Evolutionary conservation across 805 yeast genomes (phyloP).

Genomic region (Starmerella stigmatis): DNA sequence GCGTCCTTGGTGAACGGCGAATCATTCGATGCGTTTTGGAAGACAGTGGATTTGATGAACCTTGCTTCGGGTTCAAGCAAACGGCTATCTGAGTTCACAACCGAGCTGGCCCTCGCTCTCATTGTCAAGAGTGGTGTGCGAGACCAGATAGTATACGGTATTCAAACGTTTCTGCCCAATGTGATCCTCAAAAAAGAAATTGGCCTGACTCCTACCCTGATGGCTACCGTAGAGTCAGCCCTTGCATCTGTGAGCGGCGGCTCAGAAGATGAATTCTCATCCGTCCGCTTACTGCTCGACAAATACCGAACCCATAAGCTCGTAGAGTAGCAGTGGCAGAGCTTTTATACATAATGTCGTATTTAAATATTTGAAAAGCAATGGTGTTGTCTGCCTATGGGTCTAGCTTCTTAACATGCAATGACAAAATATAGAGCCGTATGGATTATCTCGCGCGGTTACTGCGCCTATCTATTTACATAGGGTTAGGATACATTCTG

Average conservation of each 20-base stretch:
- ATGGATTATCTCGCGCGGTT: too few relatives aligned
- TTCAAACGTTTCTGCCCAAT: slow-evolving; percentile 24
- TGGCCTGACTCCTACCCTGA: slow-evolving; percentile 15
- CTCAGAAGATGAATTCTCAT: slow-evolving; percentile 8
- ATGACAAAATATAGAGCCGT: too few relatives aligned
- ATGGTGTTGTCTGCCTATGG: too few relatives aligned
- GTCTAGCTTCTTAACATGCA: too few relatives aligned
- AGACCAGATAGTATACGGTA: slow-evolving; percentile 21
- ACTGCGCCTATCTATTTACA: neutral
- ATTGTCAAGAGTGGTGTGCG: slow-evolving; percentile 28
- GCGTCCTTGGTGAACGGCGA: slow-evolving; percentile 26
- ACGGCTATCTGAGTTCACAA: slow-evolving; percentile 21
- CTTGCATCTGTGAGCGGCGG: slow-evolving; percentile 23
- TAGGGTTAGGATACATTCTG: neutral
- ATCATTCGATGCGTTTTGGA: slow-evolving; percentile 29
- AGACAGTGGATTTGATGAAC: slow-evolving; percentile 23
- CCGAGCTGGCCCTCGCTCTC: slow-evolving; percentile 23
- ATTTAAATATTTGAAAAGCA: neutral
- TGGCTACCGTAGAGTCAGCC: slow-evolving; percentile 13
- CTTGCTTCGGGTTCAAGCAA: slow-evolving; percentile 17
- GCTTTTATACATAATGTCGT: neutral
- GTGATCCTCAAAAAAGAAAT: slow-evolving; percentile 9
- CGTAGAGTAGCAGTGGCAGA: too few relatives aligned
- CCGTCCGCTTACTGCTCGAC: slow-evolving; percentile 18
- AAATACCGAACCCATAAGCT: neutral